Evolutionary conservation across 352 stramenopile genomes (phyloP), one percentile per base, ranked within the genome.

Genomic region (Elongisporangium undulatum): DNA sequence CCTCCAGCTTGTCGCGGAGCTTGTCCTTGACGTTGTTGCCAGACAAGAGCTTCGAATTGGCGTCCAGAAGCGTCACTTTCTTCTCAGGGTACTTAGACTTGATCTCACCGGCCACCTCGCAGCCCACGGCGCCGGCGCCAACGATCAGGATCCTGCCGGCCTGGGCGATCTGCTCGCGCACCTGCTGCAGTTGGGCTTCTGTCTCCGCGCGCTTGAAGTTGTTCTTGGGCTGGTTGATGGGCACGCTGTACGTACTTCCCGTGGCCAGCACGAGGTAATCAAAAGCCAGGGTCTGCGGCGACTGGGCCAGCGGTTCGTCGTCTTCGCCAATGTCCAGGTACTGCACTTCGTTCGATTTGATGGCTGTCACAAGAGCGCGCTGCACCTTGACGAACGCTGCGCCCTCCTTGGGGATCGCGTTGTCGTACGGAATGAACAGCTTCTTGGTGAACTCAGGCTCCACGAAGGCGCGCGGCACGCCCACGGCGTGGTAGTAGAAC

Each of bases 201-300:
- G 66, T 74, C 34, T 58, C 58, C 21, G 59, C 38, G 17, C 67
- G 69, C 51, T 68, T 69, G 58, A 69, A 75, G 63, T 73, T 67
- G 61, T 66, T 64, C 51, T 64, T 64, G 45, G 60, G 64, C 22
- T 69, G 72, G 53, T 89, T 91, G 53, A 89, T 81, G 0, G 80
- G 80, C 51, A 69, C 62, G 6, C 72, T 67, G 74, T 88, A 87
- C 53, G 67, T 84, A 64, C 69, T 83, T 7, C 75, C 75, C 1
- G 78, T 90, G 19, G 80, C 80, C 24, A 90, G 51, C 29, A 90
- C 70, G 10, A 88, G 62, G 56, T 82, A 88, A 69, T 87, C 77
- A 53, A 79, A 90, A 2, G 24, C 15, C 20, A 88, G 26, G 24
- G 55, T 68, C 54, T 77, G 71, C 49, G 67, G 59, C 45, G 64